Evolutionary conservation across 129 eudicot genomes (phyloP).

Genomic region (Lactuca sativa): DNA sequence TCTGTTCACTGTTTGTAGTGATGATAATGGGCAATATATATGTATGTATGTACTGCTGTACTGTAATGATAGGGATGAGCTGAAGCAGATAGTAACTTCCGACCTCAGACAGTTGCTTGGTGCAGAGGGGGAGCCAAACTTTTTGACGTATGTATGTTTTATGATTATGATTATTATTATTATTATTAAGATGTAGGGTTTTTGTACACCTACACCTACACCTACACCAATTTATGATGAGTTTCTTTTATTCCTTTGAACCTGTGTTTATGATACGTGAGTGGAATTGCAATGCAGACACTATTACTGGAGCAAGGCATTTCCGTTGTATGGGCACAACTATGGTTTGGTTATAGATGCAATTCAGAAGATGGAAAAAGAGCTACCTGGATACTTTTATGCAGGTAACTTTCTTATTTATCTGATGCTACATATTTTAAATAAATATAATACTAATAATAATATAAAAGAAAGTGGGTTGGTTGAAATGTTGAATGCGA

Average conservation of each 20-base stretch:
- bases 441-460: neutral
- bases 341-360: constrained; percentile 78
- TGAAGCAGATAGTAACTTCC: constrained; percentile 81
- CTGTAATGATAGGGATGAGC: constrained; percentile 56
- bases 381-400: constrained; percentile 89
- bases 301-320: constrained; percentile 93
- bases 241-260: neutral
- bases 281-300: constrained; percentile 58
- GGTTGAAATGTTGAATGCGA: neutral
- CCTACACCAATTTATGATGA: neutral
- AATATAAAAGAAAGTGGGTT: neutral
- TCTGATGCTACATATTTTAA: neutral
- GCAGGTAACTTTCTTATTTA: constrained; percentile 50
- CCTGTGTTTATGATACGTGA: neutral
- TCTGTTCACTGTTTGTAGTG: neutral
- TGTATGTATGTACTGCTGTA: constrained; percentile 5
- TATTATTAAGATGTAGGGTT: neutral
- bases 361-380: constrained; percentile 79
- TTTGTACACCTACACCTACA: neutral
- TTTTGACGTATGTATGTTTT: constrained; percentile 47
- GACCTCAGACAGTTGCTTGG: constrained; percentile 87
- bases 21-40: constrained; percentile 4
- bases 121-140: constrained; percentile 83
- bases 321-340: constrained; percentile 73
- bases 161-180: neutral